Evolutionary conservation across 1,284 basidiomycete species (phyloP), one percentile per base, ranked within the genome.

Genomic region (Tausonia pullulans): DNA sequence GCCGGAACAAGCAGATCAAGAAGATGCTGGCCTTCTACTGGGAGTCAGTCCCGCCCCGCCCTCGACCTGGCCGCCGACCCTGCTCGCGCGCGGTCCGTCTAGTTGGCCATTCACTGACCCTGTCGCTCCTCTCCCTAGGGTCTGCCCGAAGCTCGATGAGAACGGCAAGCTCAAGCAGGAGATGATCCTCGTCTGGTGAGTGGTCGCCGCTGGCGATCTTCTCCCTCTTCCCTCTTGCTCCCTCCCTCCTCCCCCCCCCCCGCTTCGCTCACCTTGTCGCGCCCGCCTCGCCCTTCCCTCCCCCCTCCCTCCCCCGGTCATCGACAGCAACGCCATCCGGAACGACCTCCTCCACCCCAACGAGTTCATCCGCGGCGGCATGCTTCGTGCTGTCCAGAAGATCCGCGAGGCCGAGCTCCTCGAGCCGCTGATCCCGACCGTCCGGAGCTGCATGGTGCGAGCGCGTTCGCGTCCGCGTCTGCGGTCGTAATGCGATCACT

Each of bases 11-110:
- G 81, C 87, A 90, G 71, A 85, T 99, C 74, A 99, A 98, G 83
- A 99, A 98, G 81, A 80, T 98, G 73, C 81, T 98, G 51, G 93
- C 98, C 78, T 98, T 98, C 77, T 98, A 98, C 78, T 98, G 94
- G 95, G 96, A 98, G 79, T 78, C 63, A 74, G 76, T 73, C 14
- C n/a, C 5, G 5, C 9, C n/a, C 16, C 54, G n/a, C 51, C 41
- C 27, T 41, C 27, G 27, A 27, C 27, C 27, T 27, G 27, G 27
- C 27, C 27, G 27, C 27, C 27, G 27, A 27, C 27, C 27, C 27
- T 27, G 27, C 27, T 27, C 27, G 40, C 41, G 3, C 5, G 6
- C 6, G 50, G 6, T 48, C 7, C 9, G 52, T 39, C 58, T 14
- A 39, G 50, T 49, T 5, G 14, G 16, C 4, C 1, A 39, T 27